Evolutionary conservation across 306 rosid species (phyloP).

Genomic region (Vigna nakashimae): DNA sequence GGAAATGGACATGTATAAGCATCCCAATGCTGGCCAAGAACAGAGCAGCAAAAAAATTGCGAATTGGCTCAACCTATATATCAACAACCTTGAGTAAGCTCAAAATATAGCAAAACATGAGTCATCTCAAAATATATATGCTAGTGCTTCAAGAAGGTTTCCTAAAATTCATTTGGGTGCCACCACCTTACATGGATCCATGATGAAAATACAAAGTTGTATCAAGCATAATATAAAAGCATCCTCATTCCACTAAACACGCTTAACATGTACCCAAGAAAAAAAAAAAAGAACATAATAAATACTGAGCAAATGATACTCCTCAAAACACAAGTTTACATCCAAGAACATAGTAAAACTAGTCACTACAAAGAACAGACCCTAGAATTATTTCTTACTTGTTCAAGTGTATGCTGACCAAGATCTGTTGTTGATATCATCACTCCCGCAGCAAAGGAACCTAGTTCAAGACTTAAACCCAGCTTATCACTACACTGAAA

Average conservation of each 20-base stretch:
- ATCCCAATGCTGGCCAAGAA: slow-evolving; percentile 99
- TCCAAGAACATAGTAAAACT: slow-evolving; percentile 22
- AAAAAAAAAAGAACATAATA: slow-evolving; percentile 4
- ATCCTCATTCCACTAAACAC: not conserved
- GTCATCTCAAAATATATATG: slow-evolving; percentile 33
- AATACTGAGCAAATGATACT: slow-evolving; percentile 27
- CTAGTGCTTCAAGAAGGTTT: slow-evolving; percentile 15
- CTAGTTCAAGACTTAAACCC: slow-evolving; percentile 94
- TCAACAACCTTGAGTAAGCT: slow-evolving; percentile 46
- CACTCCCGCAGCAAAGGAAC: slow-evolving; percentile 99
- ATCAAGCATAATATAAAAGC: slow-evolving; percentile 37
- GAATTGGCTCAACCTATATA: slow-evolving; percentile 93
- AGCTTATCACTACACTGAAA: slow-evolving; percentile 99
- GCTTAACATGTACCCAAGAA: slow-evolving; percentile 24
- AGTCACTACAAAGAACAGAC: slow-evolving; percentile 34
- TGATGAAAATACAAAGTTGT: slow-evolving; percentile 23
- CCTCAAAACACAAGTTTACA: slow-evolving; percentile 38
- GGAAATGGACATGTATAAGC: slow-evolving; percentile 97
- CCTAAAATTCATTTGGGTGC: slow-evolving; percentile 34
- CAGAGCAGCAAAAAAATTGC: slow-evolving; percentile 92
- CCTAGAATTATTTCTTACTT: slow-evolving; percentile 57
- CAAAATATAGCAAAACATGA: slow-evolving; percentile 42
- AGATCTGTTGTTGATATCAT: slow-evolving; percentile 99
- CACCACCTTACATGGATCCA: slow-evolving; percentile 16
- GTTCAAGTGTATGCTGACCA: slow-evolving; percentile 97